A percentile compares a stretch with the other conserved stretches of the same genome.
These are phyloP conservation scores for Trichoderma oligosporum DNA, from an alignment of 2,329 filamentous ascomycete species.

Conservation along the genomic window DNA sequence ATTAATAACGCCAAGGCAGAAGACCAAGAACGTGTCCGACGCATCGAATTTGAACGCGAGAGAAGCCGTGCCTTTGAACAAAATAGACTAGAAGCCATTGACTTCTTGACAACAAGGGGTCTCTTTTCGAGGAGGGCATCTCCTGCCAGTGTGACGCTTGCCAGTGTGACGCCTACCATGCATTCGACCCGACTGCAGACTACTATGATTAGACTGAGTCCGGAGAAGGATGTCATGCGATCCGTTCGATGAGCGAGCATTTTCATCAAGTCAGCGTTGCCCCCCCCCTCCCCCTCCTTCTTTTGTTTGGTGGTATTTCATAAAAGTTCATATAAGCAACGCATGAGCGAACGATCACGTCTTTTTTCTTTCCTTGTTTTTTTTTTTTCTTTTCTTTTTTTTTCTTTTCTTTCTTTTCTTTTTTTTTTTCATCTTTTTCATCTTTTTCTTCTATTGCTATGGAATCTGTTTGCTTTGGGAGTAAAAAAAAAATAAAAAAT, in stretches of 20 bases:
- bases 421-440: background rate
- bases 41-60: slow-evolving; percentile 45
- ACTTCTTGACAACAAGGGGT: slow-evolving; percentile 34
- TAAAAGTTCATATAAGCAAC: slow-evolving; percentile 5
- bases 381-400: background rate
- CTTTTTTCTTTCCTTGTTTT: background rate
- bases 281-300: background rate
- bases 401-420: background rate
- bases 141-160: slow-evolving; percentile 30
- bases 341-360: background rate
- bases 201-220: slow-evolving; percentile 24
- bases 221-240: slow-evolving; percentile 24
- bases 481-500: too few species aligned
- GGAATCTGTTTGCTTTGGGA: background rate
- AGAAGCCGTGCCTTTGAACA: slow-evolving; percentile 49
- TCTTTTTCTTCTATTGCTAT: background rate
- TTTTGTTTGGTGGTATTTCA: background rate
- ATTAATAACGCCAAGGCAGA: slow-evolving; percentile 45
- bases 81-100: slow-evolving; percentile 45
- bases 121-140: slow-evolving; percentile 30
- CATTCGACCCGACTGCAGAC: slow-evolving; percentile 21
- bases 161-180: slow-evolving; percentile 19
- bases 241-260: slow-evolving; percentile 10
- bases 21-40: slow-evolving; percentile 38
- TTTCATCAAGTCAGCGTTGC: background rate